Conservation (phyloP, 305 asterid species). For the Salvia sclarea region DNA sequence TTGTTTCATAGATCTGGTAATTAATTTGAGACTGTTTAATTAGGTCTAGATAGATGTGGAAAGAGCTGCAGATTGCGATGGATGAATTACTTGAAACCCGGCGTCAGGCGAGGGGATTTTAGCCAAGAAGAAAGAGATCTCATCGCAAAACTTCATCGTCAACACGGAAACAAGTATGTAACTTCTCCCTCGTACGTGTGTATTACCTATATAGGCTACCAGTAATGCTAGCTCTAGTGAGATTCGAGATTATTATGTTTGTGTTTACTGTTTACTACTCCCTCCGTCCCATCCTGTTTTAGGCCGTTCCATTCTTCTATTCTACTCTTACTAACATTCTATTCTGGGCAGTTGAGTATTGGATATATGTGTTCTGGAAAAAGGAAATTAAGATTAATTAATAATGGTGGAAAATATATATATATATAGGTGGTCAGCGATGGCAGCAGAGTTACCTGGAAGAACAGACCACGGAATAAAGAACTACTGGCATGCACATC, state of each 20-base stretch:
- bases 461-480: background rate
- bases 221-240: too few relatives aligned
- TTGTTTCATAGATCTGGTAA: background rate
- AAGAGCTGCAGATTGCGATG: slow-evolving; percentile 9
- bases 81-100: slow-evolving; percentile 4
- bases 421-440: background rate
- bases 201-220: too few relatives aligned
- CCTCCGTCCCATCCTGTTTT: too few relatives aligned
- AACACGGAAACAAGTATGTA: background rate
- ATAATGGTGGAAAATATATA: too few relatives aligned
- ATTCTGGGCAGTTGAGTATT: too few relatives aligned
- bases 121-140: background rate
- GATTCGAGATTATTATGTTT: too few relatives aligned
- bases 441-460: background rate
- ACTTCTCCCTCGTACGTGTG: too few relatives aligned
- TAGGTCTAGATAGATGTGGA: slow-evolving; percentile 11
- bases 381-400: too few relatives aligned
- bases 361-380: too few relatives aligned
- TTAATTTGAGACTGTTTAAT: background rate
- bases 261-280: too few relatives aligned
- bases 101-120: background rate
- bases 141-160: background rate
- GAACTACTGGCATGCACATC: background rate
- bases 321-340: too few relatives aligned
- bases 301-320: too few relatives aligned